These are phyloP conservation scores for Westerdykella sp. DNA, from an alignment of 2,329 filamentous ascomycete genomes.

Conservation along the genomic window DNA sequence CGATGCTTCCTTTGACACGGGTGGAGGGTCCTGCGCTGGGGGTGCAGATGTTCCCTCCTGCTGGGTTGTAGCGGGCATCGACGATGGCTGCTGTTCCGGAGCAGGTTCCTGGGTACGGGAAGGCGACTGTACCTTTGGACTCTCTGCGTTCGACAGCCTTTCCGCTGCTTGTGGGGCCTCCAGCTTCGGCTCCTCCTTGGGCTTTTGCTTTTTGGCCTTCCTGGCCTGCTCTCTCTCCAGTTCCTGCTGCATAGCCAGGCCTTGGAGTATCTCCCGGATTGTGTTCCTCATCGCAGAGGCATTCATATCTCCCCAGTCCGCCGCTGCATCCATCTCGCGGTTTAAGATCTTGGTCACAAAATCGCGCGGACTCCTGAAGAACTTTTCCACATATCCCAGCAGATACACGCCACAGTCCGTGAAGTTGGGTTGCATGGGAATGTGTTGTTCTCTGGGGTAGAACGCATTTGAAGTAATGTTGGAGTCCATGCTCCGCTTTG, in stretches of 20 bases:
- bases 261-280: slow-evolving; percentile 61
- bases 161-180: background rate
- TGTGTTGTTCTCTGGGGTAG: slow-evolving; percentile 56
- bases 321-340: slow-evolving; percentile 53
- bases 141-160: too few relatives aligned
- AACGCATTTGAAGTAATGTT: slow-evolving; percentile 49
- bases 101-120: too few relatives aligned
- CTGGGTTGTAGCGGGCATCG: too few relatives aligned
- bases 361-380: slow-evolving; percentile 65
- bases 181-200: background rate
- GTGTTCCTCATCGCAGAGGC: slow-evolving; percentile 55
- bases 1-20: too few relatives aligned
- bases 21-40: too few relatives aligned
- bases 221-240: slow-evolving; percentile 36
- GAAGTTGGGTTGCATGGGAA: slow-evolving; percentile 76
- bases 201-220: slow-evolving; percentile 7
- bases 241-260: slow-evolving; percentile 55
- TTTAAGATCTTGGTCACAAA: slow-evolving; percentile 64
- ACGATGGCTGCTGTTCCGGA: too few relatives aligned
- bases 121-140: too few relatives aligned
- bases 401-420: slow-evolving; percentile 88
- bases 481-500: slow-evolving; percentile 51
- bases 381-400: slow-evolving; percentile 75
- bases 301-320: slow-evolving; percentile 51
- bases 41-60: too few relatives aligned